Percentiles rank a stretch among this genome's conserved stretches.
phyloP scores from a whole-genome alignment of 2,329 filamentous ascomycete genomes.

The Neospermospora avenae region DNA sequence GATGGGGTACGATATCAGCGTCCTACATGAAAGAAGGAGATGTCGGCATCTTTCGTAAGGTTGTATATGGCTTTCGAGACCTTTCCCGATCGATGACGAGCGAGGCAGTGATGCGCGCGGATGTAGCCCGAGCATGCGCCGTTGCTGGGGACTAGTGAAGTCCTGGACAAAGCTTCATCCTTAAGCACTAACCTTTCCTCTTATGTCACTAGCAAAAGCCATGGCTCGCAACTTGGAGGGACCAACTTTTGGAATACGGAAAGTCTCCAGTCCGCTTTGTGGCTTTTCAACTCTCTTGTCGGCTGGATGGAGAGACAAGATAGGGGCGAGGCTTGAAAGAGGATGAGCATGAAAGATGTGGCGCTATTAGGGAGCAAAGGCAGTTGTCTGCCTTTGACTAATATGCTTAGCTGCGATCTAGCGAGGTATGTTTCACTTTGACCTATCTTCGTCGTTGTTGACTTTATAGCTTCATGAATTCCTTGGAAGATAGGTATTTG shows the following conservation, averaged over 20 bases:
- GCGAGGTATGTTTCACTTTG: neutral
- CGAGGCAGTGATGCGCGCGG: neutral
- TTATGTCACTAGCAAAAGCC: neutral
- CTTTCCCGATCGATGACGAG: slow-evolving; percentile 3
- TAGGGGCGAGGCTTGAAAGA: no score
- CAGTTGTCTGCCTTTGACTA: no score
- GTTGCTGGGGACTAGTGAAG: neutral
- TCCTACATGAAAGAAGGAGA: neutral
- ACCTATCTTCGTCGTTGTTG: neutral
- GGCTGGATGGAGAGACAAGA: no score
- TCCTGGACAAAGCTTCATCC: neutral
- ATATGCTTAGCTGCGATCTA: neutral
- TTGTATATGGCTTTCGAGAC: neutral
- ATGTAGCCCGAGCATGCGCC: neutral
- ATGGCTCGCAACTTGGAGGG: neutral
- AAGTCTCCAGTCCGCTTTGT: no score
- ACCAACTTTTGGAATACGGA: no score
- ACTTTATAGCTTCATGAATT: neutral
- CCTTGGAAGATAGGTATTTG: no score
- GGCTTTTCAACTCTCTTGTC: no score
- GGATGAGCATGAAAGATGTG: no score
- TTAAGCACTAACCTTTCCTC: neutral
- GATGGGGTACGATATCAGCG: neutral
- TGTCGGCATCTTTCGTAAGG: neutral
- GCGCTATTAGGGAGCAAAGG: no score